Percentiles rank a stretch among this genome's conserved stretches.
Evolutionary conservation across 495 filamentous ascomycete genomes (phyloP).

Genomic region (Penicillium bialowiezense): DNA sequence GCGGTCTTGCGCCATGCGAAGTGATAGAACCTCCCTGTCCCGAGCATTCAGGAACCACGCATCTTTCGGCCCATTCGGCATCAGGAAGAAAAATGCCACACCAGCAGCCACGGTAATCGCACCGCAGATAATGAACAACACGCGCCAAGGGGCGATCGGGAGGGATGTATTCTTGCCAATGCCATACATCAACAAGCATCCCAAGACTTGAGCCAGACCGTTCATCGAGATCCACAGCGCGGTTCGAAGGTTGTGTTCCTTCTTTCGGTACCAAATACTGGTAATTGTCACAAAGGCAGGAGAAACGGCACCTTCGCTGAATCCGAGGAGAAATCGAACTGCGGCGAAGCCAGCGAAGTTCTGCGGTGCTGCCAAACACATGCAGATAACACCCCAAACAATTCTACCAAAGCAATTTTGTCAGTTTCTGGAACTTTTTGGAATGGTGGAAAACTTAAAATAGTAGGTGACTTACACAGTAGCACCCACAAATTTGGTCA

Average conservation of each 20-base stretch:
- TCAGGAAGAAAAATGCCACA: constrained; percentile 48
- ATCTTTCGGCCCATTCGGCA: constrained; percentile 57
- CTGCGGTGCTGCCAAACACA: constrained; percentile 46
- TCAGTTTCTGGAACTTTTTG: neutral
- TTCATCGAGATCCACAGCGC: constrained; percentile 53
- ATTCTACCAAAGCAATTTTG: constrained; percentile 18
- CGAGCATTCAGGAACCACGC: constrained; percentile 55
- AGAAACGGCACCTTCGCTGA: constrained; percentile 47
- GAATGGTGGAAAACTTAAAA: neutral
- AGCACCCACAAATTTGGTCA: constrained; percentile 32
- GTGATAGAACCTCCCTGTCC: constrained; percentile 52
- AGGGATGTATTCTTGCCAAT: constrained; percentile 41
- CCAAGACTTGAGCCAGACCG: constrained; percentile 52
- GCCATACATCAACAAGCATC: constrained; percentile 54
- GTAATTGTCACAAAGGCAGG: constrained; percentile 25
- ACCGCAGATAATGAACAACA: constrained; percentile 48
- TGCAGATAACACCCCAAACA: constrained; percentile 46
- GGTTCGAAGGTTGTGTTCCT: constrained; percentile 42
- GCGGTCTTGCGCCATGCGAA: constrained; percentile 53
- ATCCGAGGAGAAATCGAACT: constrained; percentile 50
- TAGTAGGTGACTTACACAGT: constrained; percentile 19
- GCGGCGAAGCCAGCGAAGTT: constrained; percentile 45
- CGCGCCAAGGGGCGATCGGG: constrained; percentile 44
- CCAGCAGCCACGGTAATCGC: constrained; percentile 51
- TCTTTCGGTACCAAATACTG: constrained; percentile 40